Evolutionary conservation across 768 basidiomycete genomes (phyloP).

Genomic region (Macrolepiota albuminosa): DNA sequence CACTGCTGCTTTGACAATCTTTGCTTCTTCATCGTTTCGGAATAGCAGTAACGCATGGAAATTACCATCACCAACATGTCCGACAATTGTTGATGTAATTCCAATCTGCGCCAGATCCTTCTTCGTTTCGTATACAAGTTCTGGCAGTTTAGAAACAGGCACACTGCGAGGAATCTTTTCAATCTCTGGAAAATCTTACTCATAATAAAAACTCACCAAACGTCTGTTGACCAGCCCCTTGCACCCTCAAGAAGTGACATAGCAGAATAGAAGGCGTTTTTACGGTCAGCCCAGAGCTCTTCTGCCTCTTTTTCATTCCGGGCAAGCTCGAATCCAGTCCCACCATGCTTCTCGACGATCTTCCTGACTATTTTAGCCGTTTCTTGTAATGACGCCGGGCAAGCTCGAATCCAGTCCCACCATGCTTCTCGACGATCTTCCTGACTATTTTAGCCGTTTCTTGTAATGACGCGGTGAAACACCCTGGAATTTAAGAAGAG

Average conservation of each 20-base stretch:
- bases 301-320: conserved; percentile 58
- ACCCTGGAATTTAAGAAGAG: conserved; percentile 86
- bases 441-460: conserved; percentile 60
- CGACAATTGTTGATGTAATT: conserved; percentile 61
- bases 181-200: neutral
- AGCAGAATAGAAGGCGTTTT: conserved; percentile 57
- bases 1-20: conserved; percentile 38
- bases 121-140: conserved; percentile 65
- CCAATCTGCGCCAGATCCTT: conserved; percentile 57
- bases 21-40: conserved; percentile 48
- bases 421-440: conserved; percentile 55
- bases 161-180: conserved; percentile 30
- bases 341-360: conserved; percentile 61
- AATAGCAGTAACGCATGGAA: conserved; percentile 52
- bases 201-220: conserved; percentile 43
- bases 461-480: conserved; percentile 51
- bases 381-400: conserved; percentile 57
- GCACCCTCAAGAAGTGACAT: conserved; percentile 53
- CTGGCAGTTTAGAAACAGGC: conserved; percentile 59
- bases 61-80: conserved; percentile 72
- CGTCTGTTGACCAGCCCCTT: conserved; percentile 69
- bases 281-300: conserved; percentile 70
- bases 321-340: conserved; percentile 63
- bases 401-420: conserved; percentile 62
- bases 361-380: conserved; percentile 54